phyloP scores from a whole-genome alignment of 2,329 filamentous ascomycete species.

The Botrytis tulipae region DNA sequence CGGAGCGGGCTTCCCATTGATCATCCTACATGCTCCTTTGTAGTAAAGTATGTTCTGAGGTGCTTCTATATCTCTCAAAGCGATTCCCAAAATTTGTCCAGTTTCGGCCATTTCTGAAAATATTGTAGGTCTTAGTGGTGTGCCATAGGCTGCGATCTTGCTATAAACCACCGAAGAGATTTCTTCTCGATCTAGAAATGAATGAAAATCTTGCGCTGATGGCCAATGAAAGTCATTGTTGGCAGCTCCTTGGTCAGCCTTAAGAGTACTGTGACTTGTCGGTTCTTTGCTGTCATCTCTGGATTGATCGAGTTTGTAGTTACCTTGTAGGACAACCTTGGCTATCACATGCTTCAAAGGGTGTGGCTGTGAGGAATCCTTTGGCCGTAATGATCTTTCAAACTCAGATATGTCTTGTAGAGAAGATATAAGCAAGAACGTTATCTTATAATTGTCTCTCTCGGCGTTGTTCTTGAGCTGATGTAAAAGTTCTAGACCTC shows the following conservation, averaged over 20 bases:
- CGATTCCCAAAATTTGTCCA: slow-evolving; percentile 29
- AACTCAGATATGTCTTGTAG: slow-evolving; percentile 32
- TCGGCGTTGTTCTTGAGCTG: slow-evolving; percentile 25
- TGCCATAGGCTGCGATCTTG: slow-evolving; percentile 31
- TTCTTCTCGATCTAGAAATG: slow-evolving; percentile 24
- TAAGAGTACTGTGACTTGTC: background rate
- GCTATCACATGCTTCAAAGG: slow-evolving; percentile 15
- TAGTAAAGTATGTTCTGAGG: slow-evolving; percentile 33
- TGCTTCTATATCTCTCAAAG: slow-evolving; percentile 30
- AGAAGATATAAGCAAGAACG: slow-evolving; percentile 34
- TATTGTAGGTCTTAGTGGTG: slow-evolving; percentile 25
- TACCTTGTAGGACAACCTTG: slow-evolving; percentile 32
- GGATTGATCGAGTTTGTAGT: background rate
- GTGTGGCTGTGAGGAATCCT: background rate
- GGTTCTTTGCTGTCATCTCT: background rate
- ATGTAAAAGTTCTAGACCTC: slow-evolving; percentile 26
- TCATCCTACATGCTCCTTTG: slow-evolving; percentile 21
- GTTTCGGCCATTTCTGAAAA: slow-evolving; percentile 27
- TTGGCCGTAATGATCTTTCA: background rate
- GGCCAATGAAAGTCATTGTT: slow-evolving; percentile 34
- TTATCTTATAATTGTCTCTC: slow-evolving; percentile 27
- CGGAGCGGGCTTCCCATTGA: background rate
- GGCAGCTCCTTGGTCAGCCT: slow-evolving; percentile 9
- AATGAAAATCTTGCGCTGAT: slow-evolving; percentile 28
- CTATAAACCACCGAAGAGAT: slow-evolving; percentile 32